These are phyloP conservation scores for Phylloporus sp. DNA, from an alignment of 768 basidiomycete genomes.

Conservation along the genomic window DNA sequence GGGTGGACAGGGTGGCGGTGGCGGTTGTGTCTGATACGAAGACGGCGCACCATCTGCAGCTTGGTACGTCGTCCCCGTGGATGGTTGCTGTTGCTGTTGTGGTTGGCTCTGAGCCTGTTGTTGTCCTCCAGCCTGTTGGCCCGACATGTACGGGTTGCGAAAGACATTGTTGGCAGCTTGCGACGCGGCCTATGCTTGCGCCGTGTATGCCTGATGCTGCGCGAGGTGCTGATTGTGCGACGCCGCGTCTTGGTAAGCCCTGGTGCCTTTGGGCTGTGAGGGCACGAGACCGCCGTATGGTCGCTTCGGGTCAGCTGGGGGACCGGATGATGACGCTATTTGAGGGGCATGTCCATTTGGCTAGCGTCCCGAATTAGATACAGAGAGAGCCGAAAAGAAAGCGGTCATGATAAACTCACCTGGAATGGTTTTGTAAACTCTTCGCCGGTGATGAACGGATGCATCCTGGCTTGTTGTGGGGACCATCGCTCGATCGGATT, in stretches of 20 bases:
- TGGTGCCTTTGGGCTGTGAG: conserved; percentile 79
- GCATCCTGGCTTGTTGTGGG: conserved; percentile 90
- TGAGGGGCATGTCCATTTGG: conserved; percentile 46
- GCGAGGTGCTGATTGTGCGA: conserved; percentile 92
- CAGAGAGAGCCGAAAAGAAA: neutral
- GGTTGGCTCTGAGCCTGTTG: conserved; percentile 24
- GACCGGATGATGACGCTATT: conserved; percentile 29
- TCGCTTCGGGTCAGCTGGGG: conserved; percentile 65
- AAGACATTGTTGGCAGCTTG: conserved; percentile 66
- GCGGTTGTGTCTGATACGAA: conserved; percentile 24
- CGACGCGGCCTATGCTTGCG: conserved; percentile 73
- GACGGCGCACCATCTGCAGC: conserved; percentile 12
- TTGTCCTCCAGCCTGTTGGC: conserved; percentile 37
- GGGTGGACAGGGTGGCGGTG: conserved; percentile 29
- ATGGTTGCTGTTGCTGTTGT: conserved; percentile 8
- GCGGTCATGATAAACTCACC: conserved; percentile 50
- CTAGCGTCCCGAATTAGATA: conserved; percentile 30
- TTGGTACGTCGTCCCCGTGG: conserved; percentile 20
- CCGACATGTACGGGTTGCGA: conserved; percentile 79
- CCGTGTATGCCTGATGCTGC: conserved; percentile 91
- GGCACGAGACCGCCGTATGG: conserved; percentile 92
- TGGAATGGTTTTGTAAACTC: conserved; percentile 86
- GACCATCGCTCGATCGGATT: conserved; percentile 97
- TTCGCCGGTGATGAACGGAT: conserved; percentile 98
- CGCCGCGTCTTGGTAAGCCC: conserved; percentile 89